These are phyloP conservation scores for Boletus semigastroideus DNA, from an alignment of 1,284 basidiomycete species.

Conservation along the genomic window DNA sequence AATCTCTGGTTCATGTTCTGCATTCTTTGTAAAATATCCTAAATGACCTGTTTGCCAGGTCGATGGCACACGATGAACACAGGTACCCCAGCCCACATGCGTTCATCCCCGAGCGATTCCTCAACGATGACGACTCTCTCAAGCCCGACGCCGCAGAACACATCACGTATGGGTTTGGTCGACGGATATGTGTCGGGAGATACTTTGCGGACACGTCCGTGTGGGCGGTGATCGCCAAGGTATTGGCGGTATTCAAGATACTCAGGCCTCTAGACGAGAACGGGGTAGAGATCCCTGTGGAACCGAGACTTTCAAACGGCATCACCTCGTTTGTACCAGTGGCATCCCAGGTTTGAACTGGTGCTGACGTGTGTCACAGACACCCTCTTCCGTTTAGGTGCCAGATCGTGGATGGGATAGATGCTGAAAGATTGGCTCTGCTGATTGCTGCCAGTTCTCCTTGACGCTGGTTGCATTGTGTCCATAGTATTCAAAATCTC, in stretches of 20 bases:
- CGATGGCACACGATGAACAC: not conserved
- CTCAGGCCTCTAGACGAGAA: too few relatives aligned
- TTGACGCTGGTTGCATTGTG: too few relatives aligned
- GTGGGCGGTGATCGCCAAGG: too few relatives aligned
- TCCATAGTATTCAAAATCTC: too few relatives aligned
- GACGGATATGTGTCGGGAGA: too few relatives aligned
- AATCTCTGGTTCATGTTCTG: not conserved
- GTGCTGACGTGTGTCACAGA: not conserved
- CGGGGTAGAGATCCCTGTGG: too few relatives aligned
- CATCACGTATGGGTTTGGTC: too few relatives aligned
- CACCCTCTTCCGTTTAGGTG: conserved; percentile 11
- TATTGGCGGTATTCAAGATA: too few relatives aligned
- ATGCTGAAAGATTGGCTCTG: conserved; percentile 4
- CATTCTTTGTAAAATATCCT: not conserved
- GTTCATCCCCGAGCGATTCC: not conserved
- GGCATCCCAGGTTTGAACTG: too few relatives aligned
- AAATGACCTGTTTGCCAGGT: not conserved
- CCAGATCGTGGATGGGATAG: conserved; percentile 4
- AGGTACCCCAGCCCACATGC: not conserved
- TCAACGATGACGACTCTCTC: not conserved
- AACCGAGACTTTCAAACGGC: not conserved
- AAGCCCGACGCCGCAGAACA: too few relatives aligned
- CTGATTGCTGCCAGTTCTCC: conserved; percentile 4
- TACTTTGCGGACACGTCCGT: too few relatives aligned
- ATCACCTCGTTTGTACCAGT: too few relatives aligned